A percentile compares a stretch with the other conserved stretches of the same genome.
Conservation (phyloP, 1,284 basidiomycete species). For the Trametes versicolor region DNA sequence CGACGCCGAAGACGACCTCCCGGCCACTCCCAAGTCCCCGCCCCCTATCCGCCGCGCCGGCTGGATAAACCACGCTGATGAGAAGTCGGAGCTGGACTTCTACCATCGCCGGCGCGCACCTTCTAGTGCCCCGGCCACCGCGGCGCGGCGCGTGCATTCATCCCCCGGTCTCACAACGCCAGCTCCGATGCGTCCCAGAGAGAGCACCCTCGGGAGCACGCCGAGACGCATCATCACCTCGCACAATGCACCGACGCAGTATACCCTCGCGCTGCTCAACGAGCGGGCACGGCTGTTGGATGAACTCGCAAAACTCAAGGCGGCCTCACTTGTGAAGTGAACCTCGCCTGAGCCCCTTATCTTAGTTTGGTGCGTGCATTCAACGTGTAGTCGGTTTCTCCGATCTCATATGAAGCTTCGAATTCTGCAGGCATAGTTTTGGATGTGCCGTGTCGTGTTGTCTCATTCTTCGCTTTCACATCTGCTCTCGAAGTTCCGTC, state of each 20-base stretch:
- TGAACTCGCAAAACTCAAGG: slow-evolving; percentile 53
- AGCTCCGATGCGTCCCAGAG: slow-evolving; percentile 11
- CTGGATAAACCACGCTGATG: slow-evolving; percentile 62
- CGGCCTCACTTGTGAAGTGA: slow-evolving; percentile 16
- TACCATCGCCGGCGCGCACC: slow-evolving; percentile 49
- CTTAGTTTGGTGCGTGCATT: background rate
- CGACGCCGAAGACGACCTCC: slow-evolving; percentile 24
- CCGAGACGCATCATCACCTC: slow-evolving; percentile 43
- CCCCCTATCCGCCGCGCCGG: slow-evolving; percentile 58
- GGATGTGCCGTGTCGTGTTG: background rate
- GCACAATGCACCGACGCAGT: slow-evolving; percentile 51
- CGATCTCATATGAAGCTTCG: too few species aligned
- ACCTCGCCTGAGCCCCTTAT: background rate
- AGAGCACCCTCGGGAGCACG: slow-evolving; percentile 7
- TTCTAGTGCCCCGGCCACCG: slow-evolving; percentile 18
- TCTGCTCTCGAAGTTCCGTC: background rate
- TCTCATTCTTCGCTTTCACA: background rate
- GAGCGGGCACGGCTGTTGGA: slow-evolving; percentile 59
- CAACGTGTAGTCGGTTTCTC: background rate
- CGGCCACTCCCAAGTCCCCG: slow-evolving; percentile 23
- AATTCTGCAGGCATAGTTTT: background rate
- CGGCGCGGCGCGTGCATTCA: slow-evolving; percentile 21
- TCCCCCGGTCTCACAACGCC: slow-evolving; percentile 21
- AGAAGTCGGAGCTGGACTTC: slow-evolving; percentile 56
- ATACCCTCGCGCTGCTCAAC: slow-evolving; percentile 57